Base-by-base conservation (phyloP, 768 basidiomycete genomes). In the Boletus rufocinnamomeus region DNA sequence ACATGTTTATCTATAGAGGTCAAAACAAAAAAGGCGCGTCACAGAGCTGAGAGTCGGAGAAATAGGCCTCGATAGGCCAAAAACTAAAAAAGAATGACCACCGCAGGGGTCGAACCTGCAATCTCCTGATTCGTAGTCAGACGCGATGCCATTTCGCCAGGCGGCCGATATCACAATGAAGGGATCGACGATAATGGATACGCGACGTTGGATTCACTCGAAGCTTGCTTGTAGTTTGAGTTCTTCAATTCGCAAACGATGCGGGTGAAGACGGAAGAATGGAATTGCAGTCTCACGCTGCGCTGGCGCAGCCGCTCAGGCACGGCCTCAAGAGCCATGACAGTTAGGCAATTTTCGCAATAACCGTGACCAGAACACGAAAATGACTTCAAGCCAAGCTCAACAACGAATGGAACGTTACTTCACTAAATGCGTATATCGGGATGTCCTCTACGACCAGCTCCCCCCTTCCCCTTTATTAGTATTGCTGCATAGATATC, bases 91-190 rank as follows among this genome's bases (percentile, higher is more conserved):
- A 23, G 21, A 44, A 25, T 69, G 69, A 69, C 67, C 69, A 51
- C 69, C 28, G 28, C 6, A 90, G 86, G 87, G 83, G 82, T 89
- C 87, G 88, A 90, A 90, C 88, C 87, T 90, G 86, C 88, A 89
- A 89, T 89, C 88, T 89, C 88, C 87, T 89, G 88, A 89, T 89
- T 62, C 27, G 46, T 88, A 89, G 88, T 89, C 88, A 89, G 87
- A 89, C 88, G 87, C 88, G 87, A 88, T 13, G 34, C 14, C 34
- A 35, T n/a, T n/a, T n/a, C 38, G 9, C 38, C 17, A 40, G 9
- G 8, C 10, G 9, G 19, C 10, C 38, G 7, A 35, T 25, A 23
- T 23, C 1, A 47, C 9, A 17, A 3, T 2, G 1, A 45, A 5
- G 3, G 4, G 16, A 44, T 21, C 2, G 41, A 43, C 3, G 1